Evolutionary conservation across 2,329 filamentous ascomycete genomes (phyloP), one percentile per base, ranked within the genome.

Genomic region (Exophiala oligosperma): DNA sequence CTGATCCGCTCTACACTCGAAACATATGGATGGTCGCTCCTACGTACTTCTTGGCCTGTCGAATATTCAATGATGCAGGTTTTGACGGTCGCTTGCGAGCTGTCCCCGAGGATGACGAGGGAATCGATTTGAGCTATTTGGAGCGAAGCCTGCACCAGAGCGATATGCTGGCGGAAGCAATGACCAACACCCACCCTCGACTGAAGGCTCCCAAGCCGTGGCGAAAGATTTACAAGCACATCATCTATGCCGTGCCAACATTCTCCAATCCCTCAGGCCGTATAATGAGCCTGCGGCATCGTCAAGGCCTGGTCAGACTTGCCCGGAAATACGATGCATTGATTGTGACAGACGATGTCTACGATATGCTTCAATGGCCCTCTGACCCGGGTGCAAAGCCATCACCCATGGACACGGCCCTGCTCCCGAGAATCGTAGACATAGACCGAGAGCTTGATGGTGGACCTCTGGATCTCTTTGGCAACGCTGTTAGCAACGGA

Each of bases 291-390:
- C 73, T 91, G 2, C 71, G 74, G 17, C 83, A 88, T 28, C 83
- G 94, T 2, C 76, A 86, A 62, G 78, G 78, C 9, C 80, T 97
- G 3, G 85, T 97, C 24, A 77, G 78, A n/a, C 74, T 97, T 5
- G 93, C 93, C 0, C 82, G 93, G 56, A 79, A 86, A 58, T 85
- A 88, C 71, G 87, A 97, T 71, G 91, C 90, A 5, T 81, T 97
- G n/a, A 74, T 97, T 55, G 81, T 97, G 28, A 84, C 84, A 49
- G 93, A 97, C 74, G 94, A 99, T 72, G 92, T 97, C 8, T 99
- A 99, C 71, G 93, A 97, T 72, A 88, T 93, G 64, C 79, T 97
- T 4, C 89, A 92, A 70, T 97, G 92, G 91, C 82, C 84, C 2
- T 69, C 75, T 1, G 46, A 56, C 21, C 56, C 61, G n/a, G 29